phyloP scores from a whole-genome alignment of 2,329 filamentous ascomycete genomes.

The Venturia oleaginea region DNA sequence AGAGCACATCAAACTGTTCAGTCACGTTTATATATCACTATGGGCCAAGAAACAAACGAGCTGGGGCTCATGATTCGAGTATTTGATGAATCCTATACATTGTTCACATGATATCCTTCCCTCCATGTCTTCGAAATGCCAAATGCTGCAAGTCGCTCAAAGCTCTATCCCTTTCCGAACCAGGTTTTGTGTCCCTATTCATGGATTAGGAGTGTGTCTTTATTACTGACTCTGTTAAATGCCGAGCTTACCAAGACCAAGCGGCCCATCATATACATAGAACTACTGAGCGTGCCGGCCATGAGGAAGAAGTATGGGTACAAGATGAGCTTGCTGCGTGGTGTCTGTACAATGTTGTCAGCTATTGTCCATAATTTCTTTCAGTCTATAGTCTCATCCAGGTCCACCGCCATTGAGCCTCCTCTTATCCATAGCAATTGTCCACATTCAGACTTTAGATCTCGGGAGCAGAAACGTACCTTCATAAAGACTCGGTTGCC shows the following conservation, averaged over 20 bases:
- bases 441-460: not conserved
- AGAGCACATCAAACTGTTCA: not conserved
- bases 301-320: slow-evolving; percentile 59
- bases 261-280: slow-evolving; percentile 64
- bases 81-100: slow-evolving; percentile 1
- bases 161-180: slow-evolving; percentile 49
- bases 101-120: not conserved
- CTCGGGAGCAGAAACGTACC: slow-evolving; percentile 42
- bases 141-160: not conserved
- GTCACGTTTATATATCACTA: not conserved
- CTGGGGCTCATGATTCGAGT: not conserved
- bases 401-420: not conserved
- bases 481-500: slow-evolving; percentile 67
- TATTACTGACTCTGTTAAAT: not conserved
- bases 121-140: not conserved
- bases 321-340: slow-evolving; percentile 56
- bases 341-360: slow-evolving; percentile 40
- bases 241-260: slow-evolving; percentile 45
- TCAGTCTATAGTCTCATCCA: not conserved
- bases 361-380: not conserved
- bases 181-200: slow-evolving; percentile 65
- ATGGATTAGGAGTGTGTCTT: not conserved
- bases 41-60: not conserved
- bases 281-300: slow-evolving; percentile 36
- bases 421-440: not conserved